These are phyloP conservation scores for Phialophora verrucosa DNA, from an alignment of 2,329 filamentous ascomycete species.

Conservation along the genomic window DNA sequence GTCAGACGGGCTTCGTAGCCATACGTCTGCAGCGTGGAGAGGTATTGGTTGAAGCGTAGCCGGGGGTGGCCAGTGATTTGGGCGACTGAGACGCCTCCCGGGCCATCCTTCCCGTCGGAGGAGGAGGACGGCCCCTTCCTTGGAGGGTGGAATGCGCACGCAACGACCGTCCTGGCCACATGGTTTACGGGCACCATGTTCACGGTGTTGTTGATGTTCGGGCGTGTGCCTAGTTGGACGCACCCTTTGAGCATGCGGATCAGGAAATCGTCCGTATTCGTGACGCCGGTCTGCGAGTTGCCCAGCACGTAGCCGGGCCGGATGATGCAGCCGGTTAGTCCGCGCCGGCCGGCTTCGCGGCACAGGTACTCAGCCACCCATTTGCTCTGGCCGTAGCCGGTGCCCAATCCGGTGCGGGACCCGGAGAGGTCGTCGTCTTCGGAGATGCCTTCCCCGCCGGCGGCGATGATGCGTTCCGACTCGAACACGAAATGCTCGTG, in stretches of 20 bases:
- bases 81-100: constrained; percentile 63
- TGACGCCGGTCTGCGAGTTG: constrained; percentile 71
- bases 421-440: constrained; percentile 81
- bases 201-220: constrained; percentile 81
- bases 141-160: constrained; percentile 69
- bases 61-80: constrained; percentile 83
- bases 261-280: constrained; percentile 87
- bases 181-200: constrained; percentile 89
- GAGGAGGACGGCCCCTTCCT: constrained; percentile 31
- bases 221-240: constrained; percentile 74
- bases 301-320: constrained; percentile 87
- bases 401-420: constrained; percentile 75
- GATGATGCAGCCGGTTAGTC: constrained; percentile 75
- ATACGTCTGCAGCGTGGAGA: constrained; percentile 72
- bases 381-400: constrained; percentile 90
- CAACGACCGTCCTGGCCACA: constrained; percentile 79
- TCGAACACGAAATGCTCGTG: constrained; percentile 78
- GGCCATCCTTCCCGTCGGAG: constrained; percentile 24
- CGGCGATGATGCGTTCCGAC: constrained; percentile 66
- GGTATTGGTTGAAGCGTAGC: constrained; percentile 76
- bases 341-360: constrained; percentile 76
- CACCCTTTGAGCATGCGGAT: constrained; percentile 87
- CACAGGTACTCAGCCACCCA: constrained; percentile 78
- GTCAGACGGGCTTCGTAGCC: constrained; percentile 73
- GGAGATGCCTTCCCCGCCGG: constrained; percentile 68